Evolutionary conservation across 305 asterid species (phyloP).

Genomic region (Rubia peregrina): DNA sequence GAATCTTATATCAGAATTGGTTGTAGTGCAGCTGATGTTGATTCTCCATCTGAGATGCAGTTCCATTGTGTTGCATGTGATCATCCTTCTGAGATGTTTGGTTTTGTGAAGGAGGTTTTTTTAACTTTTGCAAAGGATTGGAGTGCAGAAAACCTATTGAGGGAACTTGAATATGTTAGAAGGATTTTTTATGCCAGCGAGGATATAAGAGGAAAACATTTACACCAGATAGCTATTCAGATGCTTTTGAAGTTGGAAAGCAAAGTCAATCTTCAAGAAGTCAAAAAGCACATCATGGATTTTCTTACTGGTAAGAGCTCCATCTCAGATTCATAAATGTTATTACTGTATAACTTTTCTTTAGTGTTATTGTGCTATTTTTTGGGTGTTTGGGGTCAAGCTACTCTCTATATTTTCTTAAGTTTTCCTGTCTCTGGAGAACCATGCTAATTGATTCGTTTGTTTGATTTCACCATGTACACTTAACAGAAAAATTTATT

Average conservation of each 20-base stretch:
- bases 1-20: slow-evolving; percentile 78
- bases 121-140: slow-evolving; percentile 78
- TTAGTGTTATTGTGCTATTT: not conserved
- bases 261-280: slow-evolving; percentile 54
- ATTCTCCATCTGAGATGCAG: slow-evolving; percentile 75
- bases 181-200: slow-evolving; percentile 63
- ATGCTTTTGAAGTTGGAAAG: slow-evolving; percentile 58
- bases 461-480: not conserved
- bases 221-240: slow-evolving; percentile 51
- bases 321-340: slow-evolving; percentile 4
- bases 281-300: slow-evolving; percentile 45
- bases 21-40: slow-evolving; percentile 52
- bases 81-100: slow-evolving; percentile 98
- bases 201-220: slow-evolving; percentile 72
- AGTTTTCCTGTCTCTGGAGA: not conserved
- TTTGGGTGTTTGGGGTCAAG: not conserved
- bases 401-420: not conserved
- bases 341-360: not conserved
- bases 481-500: not conserved
- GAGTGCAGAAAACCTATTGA: slow-evolving; percentile 63
- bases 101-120: slow-evolving; percentile 94
- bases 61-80: slow-evolving; percentile 91
- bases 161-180: slow-evolving; percentile 78
- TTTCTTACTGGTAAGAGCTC: slow-evolving; percentile 64
- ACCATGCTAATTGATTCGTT: not conserved